Evolutionary conservation across 305 asterid species (phyloP).

Genomic region (Solanum chacoense): DNA sequence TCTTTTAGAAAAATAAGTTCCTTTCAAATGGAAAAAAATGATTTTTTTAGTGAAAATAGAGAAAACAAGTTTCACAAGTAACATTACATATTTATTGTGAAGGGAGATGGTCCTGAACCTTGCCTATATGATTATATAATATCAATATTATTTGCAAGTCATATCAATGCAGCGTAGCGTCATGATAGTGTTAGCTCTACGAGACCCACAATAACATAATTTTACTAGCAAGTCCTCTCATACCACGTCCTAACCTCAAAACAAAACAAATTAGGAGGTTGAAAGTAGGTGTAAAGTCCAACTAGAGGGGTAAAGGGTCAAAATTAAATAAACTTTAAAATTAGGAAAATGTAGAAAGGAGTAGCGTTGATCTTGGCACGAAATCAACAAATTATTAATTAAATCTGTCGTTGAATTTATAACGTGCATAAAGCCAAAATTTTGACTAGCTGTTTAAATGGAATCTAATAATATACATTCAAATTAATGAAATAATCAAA

Average conservation of each 20-base stretch:
- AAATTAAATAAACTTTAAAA: neutral
- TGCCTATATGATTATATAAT: too few relatives aligned
- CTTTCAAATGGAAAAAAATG: neutral
- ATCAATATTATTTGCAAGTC: neutral
- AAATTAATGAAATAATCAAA: neutral
- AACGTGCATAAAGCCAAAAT: neutral
- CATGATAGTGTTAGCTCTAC: too few relatives aligned
- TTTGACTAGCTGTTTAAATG: neutral
- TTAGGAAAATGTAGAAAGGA: neutral
- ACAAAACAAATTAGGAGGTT: neutral
- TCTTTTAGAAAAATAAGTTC: neutral
- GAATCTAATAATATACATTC: neutral
- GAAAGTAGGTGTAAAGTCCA: neutral
- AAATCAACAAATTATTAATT: neutral
- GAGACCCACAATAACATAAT: neutral
- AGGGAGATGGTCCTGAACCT: neutral
- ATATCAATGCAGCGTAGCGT: accelerated
- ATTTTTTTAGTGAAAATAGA: neutral
- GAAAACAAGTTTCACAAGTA: neutral
- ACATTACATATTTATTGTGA: neutral
- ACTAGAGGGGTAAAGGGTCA: neutral
- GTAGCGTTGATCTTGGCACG: neutral
- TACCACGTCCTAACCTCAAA: neutral
- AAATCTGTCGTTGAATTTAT: neutral
- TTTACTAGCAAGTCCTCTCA: neutral